Conservation (phyloP, 345 rosid species). For the Odontarrhena argentea region DNA sequence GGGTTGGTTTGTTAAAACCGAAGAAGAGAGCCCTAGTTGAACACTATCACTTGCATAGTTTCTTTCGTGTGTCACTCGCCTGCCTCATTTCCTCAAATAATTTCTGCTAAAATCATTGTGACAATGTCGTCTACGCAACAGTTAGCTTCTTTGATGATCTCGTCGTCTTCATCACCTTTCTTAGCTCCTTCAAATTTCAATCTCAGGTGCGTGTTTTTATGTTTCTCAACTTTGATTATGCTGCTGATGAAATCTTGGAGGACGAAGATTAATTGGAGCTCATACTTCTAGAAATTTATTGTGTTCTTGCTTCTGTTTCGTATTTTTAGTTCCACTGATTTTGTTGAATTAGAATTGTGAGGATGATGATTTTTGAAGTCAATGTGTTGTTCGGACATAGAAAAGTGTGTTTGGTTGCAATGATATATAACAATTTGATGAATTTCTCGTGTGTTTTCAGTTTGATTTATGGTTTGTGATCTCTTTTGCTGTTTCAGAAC, state of each 20-base stretch:
- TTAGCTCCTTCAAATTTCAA: slow-evolving; percentile 36
- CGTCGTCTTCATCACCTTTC: slow-evolving; percentile 40
- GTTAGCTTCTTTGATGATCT: slow-evolving; percentile 33
- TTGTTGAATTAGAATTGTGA: background rate
- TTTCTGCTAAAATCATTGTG: background rate
- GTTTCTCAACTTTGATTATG: background rate
- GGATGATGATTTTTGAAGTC: background rate
- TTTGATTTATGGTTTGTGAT: slow-evolving; percentile 12
- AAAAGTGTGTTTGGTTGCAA: slow-evolving; percentile 6
- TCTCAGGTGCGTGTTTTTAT: slow-evolving; percentile 21
- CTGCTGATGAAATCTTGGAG: background rate
- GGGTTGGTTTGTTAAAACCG: slow-evolving; percentile 18
- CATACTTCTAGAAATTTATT: background rate
- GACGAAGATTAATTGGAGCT: background rate
- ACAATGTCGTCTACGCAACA: slow-evolving; percentile 37
- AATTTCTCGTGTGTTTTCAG: background rate
- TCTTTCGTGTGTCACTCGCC: background rate
- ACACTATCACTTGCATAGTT: slow-evolving; percentile 10
- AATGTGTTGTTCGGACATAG: slow-evolving; percentile 3
- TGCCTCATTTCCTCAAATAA: background rate
- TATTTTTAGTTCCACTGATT: background rate
- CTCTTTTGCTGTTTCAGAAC: slow-evolving; percentile 18
- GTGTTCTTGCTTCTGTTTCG: slow-evolving; percentile 1
- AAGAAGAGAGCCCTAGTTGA: slow-evolving; percentile 37
- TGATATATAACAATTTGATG: background rate